phyloP scores from a whole-genome alignment of 169 alveolate genomes.

The Toxoplasma gondii region DNA sequence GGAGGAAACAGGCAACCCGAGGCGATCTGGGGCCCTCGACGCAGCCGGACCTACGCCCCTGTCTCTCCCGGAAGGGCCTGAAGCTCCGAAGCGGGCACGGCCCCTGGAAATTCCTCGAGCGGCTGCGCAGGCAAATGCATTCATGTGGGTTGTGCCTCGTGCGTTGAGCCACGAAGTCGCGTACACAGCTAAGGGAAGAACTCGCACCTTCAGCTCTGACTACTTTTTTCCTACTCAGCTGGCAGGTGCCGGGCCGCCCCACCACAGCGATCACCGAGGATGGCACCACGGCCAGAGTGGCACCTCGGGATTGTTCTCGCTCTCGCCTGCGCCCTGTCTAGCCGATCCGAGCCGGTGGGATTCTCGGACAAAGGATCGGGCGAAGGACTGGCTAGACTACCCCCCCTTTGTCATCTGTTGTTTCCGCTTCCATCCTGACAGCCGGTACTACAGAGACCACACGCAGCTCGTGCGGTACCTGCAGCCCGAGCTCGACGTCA shows the following conservation, averaged over 20 bases:
- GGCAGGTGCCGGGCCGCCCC: not conserved
- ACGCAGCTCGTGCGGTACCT: slow-evolving; percentile 57
- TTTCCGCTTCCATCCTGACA: slow-evolving; percentile 41
- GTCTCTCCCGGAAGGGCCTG: not conserved
- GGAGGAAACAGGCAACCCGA: not conserved
- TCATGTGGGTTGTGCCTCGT: slow-evolving; percentile 36
- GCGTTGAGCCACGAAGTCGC: slow-evolving; percentile 31
- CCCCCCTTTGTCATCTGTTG: slow-evolving; percentile 62
- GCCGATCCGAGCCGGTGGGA: slow-evolving; percentile 52
- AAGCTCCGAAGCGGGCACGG: not conserved
- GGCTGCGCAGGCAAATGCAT: not conserved
- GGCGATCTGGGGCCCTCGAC: not conserved
- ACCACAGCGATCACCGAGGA: not conserved
- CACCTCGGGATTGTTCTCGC: not conserved
- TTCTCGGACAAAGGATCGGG: slow-evolving; percentile 45
- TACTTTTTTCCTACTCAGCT: not conserved
- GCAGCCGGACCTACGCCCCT: not conserved
- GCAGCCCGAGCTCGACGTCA: slow-evolving; percentile 64
- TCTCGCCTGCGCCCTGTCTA: not conserved
- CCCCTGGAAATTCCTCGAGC: not conserved
- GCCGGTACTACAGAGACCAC: slow-evolving; percentile 17
- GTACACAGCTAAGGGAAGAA: slow-evolving; percentile 26
- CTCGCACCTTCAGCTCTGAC: not conserved
- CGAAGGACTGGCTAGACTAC: slow-evolving; percentile 58
- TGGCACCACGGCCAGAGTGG: not conserved